phyloP scores from a whole-genome alignment of 257 asterid genomes.

The Capsicum rhomboideum region DNA sequence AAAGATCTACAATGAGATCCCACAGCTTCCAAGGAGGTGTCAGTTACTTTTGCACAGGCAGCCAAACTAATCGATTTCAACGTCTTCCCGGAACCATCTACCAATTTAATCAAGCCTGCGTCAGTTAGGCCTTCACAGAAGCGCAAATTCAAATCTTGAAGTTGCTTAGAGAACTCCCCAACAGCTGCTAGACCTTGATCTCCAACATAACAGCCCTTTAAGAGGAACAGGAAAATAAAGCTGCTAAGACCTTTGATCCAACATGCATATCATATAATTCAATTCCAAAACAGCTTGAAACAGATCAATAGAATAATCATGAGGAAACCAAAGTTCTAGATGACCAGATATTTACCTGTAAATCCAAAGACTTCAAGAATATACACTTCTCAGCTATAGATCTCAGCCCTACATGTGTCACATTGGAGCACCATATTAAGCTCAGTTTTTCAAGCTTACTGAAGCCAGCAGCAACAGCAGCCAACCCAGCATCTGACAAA shows the following conservation, averaged over 20 bases:
- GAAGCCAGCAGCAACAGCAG: conserved; percentile 56
- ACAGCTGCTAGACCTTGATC: conserved; percentile 84
- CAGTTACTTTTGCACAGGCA: conserved; percentile 70
- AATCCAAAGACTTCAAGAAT: conserved; percentile 56
- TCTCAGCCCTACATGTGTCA: conserved; percentile 56
- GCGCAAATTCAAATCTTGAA: conserved; percentile 77
- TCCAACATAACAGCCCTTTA: conserved; percentile 77
- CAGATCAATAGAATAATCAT: not conserved
- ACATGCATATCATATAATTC: not conserved
- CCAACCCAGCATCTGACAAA: conserved; percentile 75
- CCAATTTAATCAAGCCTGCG: conserved; percentile 56
- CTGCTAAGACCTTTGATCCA: not conserved
- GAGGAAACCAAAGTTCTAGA: not conserved
- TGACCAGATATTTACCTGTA: conserved; percentile 49
- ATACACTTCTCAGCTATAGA: conserved; percentile 60
- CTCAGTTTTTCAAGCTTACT: conserved; percentile 66
- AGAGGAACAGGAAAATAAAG: conserved; percentile 11
- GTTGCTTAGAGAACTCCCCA: conserved; percentile 58
- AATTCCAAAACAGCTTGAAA: not conserved
- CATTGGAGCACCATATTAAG: conserved; percentile 78
- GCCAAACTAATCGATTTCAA: conserved; percentile 81
- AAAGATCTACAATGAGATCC: conserved; percentile 72
- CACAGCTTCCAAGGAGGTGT: conserved; percentile 68
- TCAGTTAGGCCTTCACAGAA: conserved; percentile 88
- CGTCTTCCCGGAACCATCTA: conserved; percentile 54